phyloP scores from a whole-genome alignment of 495 filamentous ascomycete species.

The Cetradonia linearis region DNA sequence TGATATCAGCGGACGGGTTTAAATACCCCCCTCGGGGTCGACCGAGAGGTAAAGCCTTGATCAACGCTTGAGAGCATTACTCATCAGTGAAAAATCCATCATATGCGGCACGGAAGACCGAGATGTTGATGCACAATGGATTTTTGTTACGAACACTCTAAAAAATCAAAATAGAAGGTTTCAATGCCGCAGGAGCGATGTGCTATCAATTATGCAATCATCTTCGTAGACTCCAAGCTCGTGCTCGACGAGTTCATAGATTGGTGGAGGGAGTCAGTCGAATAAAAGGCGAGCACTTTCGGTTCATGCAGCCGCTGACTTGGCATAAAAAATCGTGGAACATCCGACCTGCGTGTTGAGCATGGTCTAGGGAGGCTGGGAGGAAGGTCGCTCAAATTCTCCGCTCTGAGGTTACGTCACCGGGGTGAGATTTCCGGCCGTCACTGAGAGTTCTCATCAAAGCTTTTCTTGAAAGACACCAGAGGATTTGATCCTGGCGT shows the following conservation, averaged over 20 bases:
- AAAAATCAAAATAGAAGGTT: no score
- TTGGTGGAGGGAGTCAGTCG: not conserved
- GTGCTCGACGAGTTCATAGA: no score
- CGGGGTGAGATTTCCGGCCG: no score
- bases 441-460: no score
- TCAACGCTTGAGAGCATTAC: not conserved
- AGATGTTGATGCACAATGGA: not conserved
- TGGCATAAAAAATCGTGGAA: not conserved
- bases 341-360: not conserved
- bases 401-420: not conserved
- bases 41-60: not conserved
- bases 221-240: no score
- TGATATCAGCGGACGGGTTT: not conserved
- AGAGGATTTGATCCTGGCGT: no score
- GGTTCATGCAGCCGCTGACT: not conserved
- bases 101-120: not conserved
- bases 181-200: no score
- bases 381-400: not conserved
- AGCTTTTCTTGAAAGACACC: no score
- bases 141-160: no score
- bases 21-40: not conserved
- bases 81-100: no score
- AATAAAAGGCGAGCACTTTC: not conserved
- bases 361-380: not conserved
- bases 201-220: no score